These are phyloP conservation scores for Melaleuca quinquenervia DNA, from an alignment of 345 rosid genomes.

Conservation along the genomic window DNA sequence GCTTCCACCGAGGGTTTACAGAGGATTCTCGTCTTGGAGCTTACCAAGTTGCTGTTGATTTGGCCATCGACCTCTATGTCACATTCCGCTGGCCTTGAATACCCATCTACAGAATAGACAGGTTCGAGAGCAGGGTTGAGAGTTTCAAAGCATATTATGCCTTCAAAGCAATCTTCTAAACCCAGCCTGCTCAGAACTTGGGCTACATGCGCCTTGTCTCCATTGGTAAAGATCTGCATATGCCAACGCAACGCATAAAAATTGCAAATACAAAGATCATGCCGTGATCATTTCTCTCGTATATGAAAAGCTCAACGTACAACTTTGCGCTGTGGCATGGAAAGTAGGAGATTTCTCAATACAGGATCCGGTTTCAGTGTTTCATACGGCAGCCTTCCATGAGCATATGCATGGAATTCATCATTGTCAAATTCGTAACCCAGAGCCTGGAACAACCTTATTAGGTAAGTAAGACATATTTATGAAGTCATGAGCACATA, in stretches of 20 bases:
- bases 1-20: constrained; percentile 70
- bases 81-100: constrained; percentile 6
- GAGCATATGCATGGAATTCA: constrained; percentile 73
- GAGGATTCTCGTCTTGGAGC: constrained; percentile 20
- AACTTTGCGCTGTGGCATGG: constrained; percentile 76
- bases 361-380: constrained; percentile 58
- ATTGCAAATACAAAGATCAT: neutral
- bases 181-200: constrained; percentile 58
- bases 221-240: constrained; percentile 70
- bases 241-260: neutral
- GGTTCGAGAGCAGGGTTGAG: constrained; percentile 37
- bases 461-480: neutral
- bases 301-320: constrained; percentile 21
- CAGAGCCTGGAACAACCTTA: constrained; percentile 29
- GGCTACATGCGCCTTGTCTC: constrained; percentile 54
- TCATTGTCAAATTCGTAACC: constrained; percentile 85
- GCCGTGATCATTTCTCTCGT: neutral
- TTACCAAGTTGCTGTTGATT: neutral
- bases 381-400: constrained; percentile 76
- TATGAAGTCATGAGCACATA: neutral
- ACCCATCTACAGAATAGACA: constrained; percentile 4
- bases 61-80: neutral
- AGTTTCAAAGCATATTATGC: constrained; percentile 75
- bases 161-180: constrained; percentile 69
- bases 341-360: constrained; percentile 66